A percentile compares a stretch with the other conserved stretches of the same genome.
These are phyloP conservation scores for Castanea mollissima DNA, from an alignment of 306 rosid genomes.

Conservation along the genomic window DNA sequence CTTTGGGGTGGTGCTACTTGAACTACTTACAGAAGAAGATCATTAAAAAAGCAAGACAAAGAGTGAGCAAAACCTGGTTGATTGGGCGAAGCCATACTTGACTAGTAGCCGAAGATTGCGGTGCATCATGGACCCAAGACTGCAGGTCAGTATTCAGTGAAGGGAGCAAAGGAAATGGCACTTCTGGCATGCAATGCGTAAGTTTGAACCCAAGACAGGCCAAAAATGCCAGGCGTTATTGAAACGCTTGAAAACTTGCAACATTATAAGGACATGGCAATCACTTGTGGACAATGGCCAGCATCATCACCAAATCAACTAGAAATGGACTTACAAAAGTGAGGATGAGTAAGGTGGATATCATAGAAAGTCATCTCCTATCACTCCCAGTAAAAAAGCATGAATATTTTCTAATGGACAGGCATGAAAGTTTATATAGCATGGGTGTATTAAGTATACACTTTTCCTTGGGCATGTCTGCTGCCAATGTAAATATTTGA, in stretches of 20 bases:
- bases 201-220: slow-evolving; percentile 86
- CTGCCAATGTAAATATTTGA: slow-evolving; percentile 34
- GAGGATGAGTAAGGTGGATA: slow-evolving; percentile 39
- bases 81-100: slow-evolving; percentile 86
- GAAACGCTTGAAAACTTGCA: slow-evolving; percentile 73
- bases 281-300: slow-evolving; percentile 80
- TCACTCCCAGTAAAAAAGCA: slow-evolving; percentile 30
- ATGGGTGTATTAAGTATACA: neutral
- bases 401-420: slow-evolving; percentile 1
- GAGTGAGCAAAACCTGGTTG: slow-evolving; percentile 78
- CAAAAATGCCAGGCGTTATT: slow-evolving; percentile 70
- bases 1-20: slow-evolving; percentile 86
- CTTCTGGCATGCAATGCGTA: slow-evolving; percentile 66
- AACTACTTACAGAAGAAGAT: slow-evolving; percentile 79
- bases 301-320: slow-evolving; percentile 45
- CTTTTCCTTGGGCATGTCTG: neutral
- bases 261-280: slow-evolving; percentile 86
- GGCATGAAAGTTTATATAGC: neutral
- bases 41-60: slow-evolving; percentile 69
- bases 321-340: slow-evolving; percentile 53
- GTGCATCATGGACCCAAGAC: slow-evolving; percentile 74
- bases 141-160: slow-evolving; percentile 82
- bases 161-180: slow-evolving; percentile 79
- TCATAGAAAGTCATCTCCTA: slow-evolving; percentile 41
- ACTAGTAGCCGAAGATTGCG: slow-evolving; percentile 56